These are phyloP conservation scores for Gilbertella persicaria DNA, from an alignment of 371 early-diverging fungal species.

Conservation along the genomic window DNA sequence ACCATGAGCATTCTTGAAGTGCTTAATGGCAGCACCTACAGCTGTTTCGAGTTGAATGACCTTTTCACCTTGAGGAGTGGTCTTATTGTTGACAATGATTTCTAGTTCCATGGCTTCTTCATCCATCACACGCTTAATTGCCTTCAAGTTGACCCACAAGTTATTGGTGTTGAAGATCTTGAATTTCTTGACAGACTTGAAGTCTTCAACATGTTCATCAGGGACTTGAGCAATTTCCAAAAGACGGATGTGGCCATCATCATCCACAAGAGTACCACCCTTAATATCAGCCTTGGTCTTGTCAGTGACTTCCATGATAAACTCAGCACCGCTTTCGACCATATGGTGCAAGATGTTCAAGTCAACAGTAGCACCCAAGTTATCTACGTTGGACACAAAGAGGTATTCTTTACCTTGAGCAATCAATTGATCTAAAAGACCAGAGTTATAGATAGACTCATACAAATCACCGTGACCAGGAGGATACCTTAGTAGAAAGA, in stretches of 20 bases:
- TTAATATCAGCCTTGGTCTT: slow-evolving; percentile 99
- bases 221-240: slow-evolving; percentile 99
- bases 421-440: slow-evolving; percentile 94
- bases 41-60: slow-evolving; percentile 99
- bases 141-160: slow-evolving; percentile 96
- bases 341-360: slow-evolving; percentile 92
- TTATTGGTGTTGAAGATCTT: slow-evolving; percentile 99
- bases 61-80: slow-evolving; percentile 84
- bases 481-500: slow-evolving; percentile 78
- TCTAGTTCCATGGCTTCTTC: slow-evolving; percentile 88
- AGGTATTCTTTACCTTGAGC: slow-evolving; percentile 98
- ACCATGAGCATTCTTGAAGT: slow-evolving; percentile 96
- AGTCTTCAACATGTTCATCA: slow-evolving; percentile 96
- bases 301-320: slow-evolving; percentile 99
- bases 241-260: slow-evolving; percentile 93
- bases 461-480: slow-evolving; percentile 99
- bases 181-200: slow-evolving; percentile 99
- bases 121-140: slow-evolving; percentile 93
- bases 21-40: slow-evolving; percentile 99
- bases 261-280: slow-evolving; percentile 99
- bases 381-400: slow-evolving; percentile 99
- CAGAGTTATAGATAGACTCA: slow-evolving; percentile 93
- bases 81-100: slow-evolving; percentile 98
- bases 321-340: slow-evolving; percentile 88
- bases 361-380: slow-evolving; percentile 99